A percentile compares a stretch with the other conserved stretches of the same genome.
phyloP scores from a whole-genome alignment of 495 filamentous ascomycete genomes.

The Penicillium goetzii region DNA sequence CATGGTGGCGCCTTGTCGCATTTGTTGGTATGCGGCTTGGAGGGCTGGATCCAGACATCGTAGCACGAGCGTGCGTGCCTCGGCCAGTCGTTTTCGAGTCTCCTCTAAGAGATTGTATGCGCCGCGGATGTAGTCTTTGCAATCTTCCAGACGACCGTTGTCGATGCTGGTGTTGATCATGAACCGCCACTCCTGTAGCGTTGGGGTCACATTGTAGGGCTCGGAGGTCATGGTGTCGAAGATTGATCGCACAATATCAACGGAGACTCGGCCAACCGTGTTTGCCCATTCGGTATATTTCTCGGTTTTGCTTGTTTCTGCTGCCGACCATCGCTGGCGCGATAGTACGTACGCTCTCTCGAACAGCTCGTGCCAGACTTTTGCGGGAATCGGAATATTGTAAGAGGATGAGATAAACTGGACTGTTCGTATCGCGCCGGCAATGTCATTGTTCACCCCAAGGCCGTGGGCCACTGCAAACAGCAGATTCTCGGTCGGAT shows the following conservation, averaged over 20 bases:
- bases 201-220: conserved; percentile 62
- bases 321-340: conserved; percentile 21
- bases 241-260: conserved; percentile 44
- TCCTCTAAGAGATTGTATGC: conserved; percentile 40
- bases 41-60: conserved; percentile 28
- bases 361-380: conserved; percentile 62
- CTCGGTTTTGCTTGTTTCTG: conserved; percentile 19
- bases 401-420: conserved; percentile 62
- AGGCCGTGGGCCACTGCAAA: conserved; percentile 62
- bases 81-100: conserved; percentile 31
- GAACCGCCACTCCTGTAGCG: conserved; percentile 55
- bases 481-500: conserved; percentile 58
- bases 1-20: not conserved
- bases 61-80: conserved; percentile 34
- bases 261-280: conserved; percentile 39
- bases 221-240: conserved; percentile 58
- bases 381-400: conserved; percentile 48
- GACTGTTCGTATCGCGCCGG: conserved; percentile 54
- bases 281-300: conserved; percentile 9
- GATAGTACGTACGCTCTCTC: conserved; percentile 62
- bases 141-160: conserved; percentile 21
- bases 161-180: conserved; percentile 46
- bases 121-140: conserved; percentile 29
- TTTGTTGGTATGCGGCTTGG: conserved; percentile 1
- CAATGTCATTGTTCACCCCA: conserved; percentile 59